These are phyloP conservation scores for Ceratobasidium sp. DNA, from an alignment of 1,284 basidiomycete species.

Conservation along the genomic window DNA sequence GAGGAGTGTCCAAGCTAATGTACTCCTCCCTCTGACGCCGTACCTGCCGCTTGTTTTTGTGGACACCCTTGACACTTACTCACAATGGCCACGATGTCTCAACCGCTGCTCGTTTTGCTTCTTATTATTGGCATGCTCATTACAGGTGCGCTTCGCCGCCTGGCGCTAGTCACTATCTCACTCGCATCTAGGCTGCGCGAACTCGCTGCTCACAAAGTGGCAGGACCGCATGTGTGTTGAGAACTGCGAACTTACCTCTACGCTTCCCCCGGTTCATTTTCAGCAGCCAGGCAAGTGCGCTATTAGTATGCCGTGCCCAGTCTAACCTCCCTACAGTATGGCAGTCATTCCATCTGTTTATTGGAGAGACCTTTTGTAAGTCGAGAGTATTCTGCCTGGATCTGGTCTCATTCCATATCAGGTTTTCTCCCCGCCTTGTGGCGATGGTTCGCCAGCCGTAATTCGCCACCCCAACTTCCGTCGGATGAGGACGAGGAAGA, in stretches of 20 bases:
- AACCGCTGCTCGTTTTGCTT: conserved; percentile 57
- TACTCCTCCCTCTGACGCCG: too few species aligned
- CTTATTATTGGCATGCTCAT: conserved; percentile 84
- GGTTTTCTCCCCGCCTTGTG: conserved; percentile 88
- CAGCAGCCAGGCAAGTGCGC: conserved; percentile 73
- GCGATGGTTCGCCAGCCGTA: conserved; percentile 59
- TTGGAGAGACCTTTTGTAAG: conserved; percentile 93
- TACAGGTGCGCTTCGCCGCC: conserved; percentile 61
- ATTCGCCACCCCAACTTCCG: conserved; percentile 65
- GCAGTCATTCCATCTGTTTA: conserved; percentile 95
- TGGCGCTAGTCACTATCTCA: not conserved
- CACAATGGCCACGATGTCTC: conserved; percentile 31
- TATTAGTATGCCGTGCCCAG: conserved; percentile 9
- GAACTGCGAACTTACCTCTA: conserved; percentile 70
- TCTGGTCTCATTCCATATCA: conserved; percentile 53
- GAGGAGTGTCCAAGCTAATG: too few species aligned
- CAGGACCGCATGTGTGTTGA: conserved; percentile 97
- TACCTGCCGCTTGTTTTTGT: too few species aligned
- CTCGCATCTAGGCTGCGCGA: conserved; percentile 55
- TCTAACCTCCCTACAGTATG: conserved; percentile 67
- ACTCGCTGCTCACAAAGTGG: conserved; percentile 80
- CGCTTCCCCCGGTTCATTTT: conserved; percentile 74
- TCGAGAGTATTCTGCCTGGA: conserved; percentile 52
- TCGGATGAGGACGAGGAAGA: conserved; percentile 64
- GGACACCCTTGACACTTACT: not conserved